Base-by-base conservation (phyloP, 1,284 basidiomycete genomes). In the Leccinum ponderosum region DNA sequence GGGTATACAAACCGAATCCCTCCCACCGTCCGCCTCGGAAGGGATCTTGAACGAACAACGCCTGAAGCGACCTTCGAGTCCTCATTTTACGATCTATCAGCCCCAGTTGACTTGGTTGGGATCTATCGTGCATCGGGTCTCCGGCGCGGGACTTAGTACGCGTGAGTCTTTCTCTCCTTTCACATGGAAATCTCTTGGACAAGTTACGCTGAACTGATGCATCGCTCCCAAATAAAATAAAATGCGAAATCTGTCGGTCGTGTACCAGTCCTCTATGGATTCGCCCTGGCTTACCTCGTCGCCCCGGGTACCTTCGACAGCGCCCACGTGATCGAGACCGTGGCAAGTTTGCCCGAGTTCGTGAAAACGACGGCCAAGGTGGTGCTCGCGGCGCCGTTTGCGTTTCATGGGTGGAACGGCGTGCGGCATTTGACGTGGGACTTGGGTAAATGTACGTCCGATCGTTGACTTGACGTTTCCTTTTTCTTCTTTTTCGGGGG, bases 21-120 rank as follows among this genome's bases (percentile, higher is more conserved):
- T 89, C 6, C 80, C 87, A 6, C 80, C 87, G 1, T 79, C 86
- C 0, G 83, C 86, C 1, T 81, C 85, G 53, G 76, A 80, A 51
- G 82, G 82, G 5, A 87, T 97, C 65, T 81, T 98, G 65, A 97
- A 99, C 82, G 76, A 85, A 65, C 95, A 98, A 76, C 88, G 97
- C 65, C 79, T 91, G 56, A 80, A 83, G 55, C 90, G 97, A 31
- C 97, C 97, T 17, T 90, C 83, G 61, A 93, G 90, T 69, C 97
- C 97, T 22, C 95, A 98, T 77, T 91, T 96, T 70, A 93, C 93
- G 55, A 98, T 98, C 77, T 99, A 98, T 81, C 93, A 97, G 76
- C 95, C 94, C 20, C 96, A 98, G 76, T 77, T 95, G 53, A 98
- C 97, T 50, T 97, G 93, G 94, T 42, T 90, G 59, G 83, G 78